Conservation (phyloP, 306 rosid genomes). For the Vicia sativa region DNA sequence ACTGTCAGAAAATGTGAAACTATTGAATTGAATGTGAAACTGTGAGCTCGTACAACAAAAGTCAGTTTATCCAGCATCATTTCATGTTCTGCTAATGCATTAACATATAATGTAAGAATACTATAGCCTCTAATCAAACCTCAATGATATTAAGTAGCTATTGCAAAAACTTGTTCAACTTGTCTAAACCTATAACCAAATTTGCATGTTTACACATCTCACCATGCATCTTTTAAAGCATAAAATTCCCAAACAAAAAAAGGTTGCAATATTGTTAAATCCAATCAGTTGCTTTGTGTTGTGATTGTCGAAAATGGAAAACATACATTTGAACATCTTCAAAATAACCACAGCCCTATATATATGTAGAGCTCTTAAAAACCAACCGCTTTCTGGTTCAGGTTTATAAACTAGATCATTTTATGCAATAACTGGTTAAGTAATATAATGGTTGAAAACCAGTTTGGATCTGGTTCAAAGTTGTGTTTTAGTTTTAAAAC, state of each 20-base stretch:
- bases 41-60: not conserved
- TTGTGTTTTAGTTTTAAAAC: no score
- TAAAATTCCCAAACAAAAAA: slow-evolving; percentile 1
- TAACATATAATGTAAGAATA: not conserved
- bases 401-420: no score
- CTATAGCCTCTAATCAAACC: slow-evolving; percentile 14
- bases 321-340: not conserved
- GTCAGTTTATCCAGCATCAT: not conserved
- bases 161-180: slow-evolving; percentile 17
- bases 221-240: not conserved
- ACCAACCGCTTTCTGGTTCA: no score
- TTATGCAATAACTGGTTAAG: no score
- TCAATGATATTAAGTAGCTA: not conserved
- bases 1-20: no score
- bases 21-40: no score
- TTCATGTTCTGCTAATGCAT: slow-evolving; percentile 4
- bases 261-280: slow-evolving; percentile 9
- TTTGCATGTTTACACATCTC: not conserved
- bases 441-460: no score
- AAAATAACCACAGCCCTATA: not conserved
- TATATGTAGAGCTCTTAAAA: no score
- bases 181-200: not conserved
- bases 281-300: not conserved
- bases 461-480: no score
- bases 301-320: not conserved